Conservation (phyloP, 495 filamentous ascomycete genomes). For the Daldinia vernicosa region DNA sequence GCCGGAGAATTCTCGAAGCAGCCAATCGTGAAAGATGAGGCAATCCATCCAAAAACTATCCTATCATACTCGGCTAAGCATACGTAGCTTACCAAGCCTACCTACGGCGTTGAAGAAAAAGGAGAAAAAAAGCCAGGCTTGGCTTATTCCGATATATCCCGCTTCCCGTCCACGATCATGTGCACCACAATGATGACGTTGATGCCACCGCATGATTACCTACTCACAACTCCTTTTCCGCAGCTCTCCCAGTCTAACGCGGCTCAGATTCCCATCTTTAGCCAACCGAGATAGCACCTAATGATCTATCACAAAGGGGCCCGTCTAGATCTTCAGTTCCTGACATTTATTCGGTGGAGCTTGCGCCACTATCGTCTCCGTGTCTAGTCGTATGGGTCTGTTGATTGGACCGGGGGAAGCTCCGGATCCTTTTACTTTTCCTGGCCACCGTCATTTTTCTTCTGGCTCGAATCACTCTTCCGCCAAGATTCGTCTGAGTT, state of each 20-base stretch:
- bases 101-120: conserved; percentile 2
- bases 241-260: background rate
- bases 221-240: background rate
- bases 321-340: conserved; percentile 25
- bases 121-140: background rate
- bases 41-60: background rate
- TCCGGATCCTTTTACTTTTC: conserved; percentile 21
- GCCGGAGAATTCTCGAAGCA: background rate
- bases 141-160: conserved; percentile 16
- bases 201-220: conserved; percentile 28
- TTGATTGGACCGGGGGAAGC: conserved; percentile 1
- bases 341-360: background rate
- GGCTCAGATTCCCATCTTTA: conserved; percentile 10
- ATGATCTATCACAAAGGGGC: conserved; percentile 29
- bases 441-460: conserved; percentile 23
- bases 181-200: conserved; percentile 22
- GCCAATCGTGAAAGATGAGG: background rate
- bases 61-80: background rate
- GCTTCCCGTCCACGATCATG: conserved; percentile 8
- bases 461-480: conserved; percentile 24
- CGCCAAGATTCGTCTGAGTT: conserved; percentile 12
- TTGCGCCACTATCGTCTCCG: conserved; percentile 4
- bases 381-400: background rate
- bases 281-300: conserved; percentile 21
- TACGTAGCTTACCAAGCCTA: background rate